Evolutionary conservation across 257 asterid species (phyloP).

Genomic region (Prunella vulgaris): DNA sequence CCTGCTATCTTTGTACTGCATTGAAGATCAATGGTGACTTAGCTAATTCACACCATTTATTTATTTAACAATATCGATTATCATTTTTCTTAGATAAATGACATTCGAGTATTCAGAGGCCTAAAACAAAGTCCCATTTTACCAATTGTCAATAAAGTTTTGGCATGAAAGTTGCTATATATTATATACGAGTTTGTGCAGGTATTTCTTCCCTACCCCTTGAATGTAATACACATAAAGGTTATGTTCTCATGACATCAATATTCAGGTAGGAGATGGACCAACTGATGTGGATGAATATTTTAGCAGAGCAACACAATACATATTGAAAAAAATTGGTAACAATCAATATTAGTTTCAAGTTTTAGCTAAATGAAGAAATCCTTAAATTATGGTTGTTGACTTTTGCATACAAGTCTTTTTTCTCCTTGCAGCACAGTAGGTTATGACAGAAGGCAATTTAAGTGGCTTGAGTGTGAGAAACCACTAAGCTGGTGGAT

Average conservation of each 20-base stretch:
- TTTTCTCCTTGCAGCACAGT: constrained; percentile 25
- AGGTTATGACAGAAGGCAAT: constrained; percentile 12
- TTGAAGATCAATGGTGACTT: background rate
- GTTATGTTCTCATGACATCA: background rate
- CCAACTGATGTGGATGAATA: background rate
- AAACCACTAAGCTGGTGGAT: constrained; percentile 38
- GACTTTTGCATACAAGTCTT: background rate
- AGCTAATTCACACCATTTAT: constrained; percentile 3
- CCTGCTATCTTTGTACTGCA: background rate
- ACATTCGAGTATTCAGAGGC: constrained; percentile 1
- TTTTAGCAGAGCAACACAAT: background rate
- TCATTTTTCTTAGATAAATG: background rate
- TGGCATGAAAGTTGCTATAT: no score
- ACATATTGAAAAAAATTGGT: background rate
- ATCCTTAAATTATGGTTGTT: background rate
- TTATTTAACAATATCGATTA: background rate
- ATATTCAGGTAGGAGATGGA: constrained; percentile 6
- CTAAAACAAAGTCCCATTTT: background rate
- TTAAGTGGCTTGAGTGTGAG: constrained; percentile 27
- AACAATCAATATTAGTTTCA: background rate
- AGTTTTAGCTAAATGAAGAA: background rate
- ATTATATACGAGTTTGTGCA: no score
- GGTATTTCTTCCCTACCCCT: background rate
- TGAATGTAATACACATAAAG: background rate
- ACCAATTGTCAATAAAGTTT: background rate